Evolutionary conservation across 148 eudicot species (phyloP).

Genomic region (Persicaria tinctoria): DNA sequence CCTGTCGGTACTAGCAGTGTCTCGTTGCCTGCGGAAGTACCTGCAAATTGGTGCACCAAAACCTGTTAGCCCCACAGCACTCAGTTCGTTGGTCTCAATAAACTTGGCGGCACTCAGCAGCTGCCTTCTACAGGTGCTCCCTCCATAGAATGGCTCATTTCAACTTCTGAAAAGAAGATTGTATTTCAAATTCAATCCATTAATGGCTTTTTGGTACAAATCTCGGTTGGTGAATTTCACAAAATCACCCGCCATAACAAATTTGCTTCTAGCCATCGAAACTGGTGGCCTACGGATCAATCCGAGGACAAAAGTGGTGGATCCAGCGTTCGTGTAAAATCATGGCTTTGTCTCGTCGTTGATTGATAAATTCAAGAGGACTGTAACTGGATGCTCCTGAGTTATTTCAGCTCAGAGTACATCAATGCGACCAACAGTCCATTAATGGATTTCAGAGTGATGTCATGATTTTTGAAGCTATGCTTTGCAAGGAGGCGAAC

Average conservation of each 20-base stretch:
- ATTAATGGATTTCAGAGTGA: conserved; percentile 16
- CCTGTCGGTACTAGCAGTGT: not conserved
- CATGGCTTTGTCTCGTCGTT: conserved; percentile 57
- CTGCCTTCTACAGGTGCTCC: not conserved
- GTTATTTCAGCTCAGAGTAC: conserved; percentile 42
- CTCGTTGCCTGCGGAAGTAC: not conserved
- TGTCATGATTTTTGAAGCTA: conserved; percentile 59
- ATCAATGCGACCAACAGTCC: conserved; percentile 41
- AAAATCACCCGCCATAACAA: not conserved
- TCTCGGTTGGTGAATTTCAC: not conserved
- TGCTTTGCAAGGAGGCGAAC: conserved; percentile 71
- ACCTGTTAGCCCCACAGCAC: not conserved
- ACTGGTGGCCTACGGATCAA: too few species aligned
- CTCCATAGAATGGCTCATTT: not conserved
- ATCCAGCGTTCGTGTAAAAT: conserved; percentile 27
- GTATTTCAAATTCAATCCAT: too few species aligned
- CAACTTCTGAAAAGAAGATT: too few species aligned
- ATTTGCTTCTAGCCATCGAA: not conserved
- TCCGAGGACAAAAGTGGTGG: too few species aligned
- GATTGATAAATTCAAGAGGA: conserved; percentile 76
- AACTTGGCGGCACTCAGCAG: not conserved
- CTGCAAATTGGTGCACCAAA: not conserved
- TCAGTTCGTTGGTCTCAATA: too few species aligned
- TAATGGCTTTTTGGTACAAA: too few species aligned
- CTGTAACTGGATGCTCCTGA: conserved; percentile 92